Evolutionary conservation across 768 basidiomycete genomes (phyloP).

Genomic region (Omphalotus guepiniiformis): DNA sequence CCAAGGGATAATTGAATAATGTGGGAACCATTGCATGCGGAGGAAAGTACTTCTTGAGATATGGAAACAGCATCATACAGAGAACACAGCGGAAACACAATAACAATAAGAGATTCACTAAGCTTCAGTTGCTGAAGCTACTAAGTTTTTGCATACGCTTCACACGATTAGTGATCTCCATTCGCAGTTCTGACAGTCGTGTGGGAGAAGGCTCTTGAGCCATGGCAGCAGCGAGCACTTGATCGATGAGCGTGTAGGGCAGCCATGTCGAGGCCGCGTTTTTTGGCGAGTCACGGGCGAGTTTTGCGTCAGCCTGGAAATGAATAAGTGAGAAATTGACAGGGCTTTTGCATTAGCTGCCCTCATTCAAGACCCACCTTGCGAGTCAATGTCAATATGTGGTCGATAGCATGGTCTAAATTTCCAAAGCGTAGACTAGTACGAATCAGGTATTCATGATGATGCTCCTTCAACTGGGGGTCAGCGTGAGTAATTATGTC

Average conservation of each 20-base stretch:
- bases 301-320: slow-evolving; percentile 46
- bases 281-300: slow-evolving; percentile 49
- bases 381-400: slow-evolving; percentile 65
- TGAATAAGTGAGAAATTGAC: slow-evolving; percentile 9
- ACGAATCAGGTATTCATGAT: slow-evolving; percentile 82
- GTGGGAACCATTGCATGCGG: too few species aligned
- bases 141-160: slow-evolving; percentile 62
- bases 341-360: slow-evolving; percentile 1
- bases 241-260: slow-evolving; percentile 81
- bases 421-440: slow-evolving; percentile 76
- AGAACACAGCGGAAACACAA: too few species aligned
- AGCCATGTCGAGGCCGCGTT: slow-evolving; percentile 68
- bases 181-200: slow-evolving; percentile 49
- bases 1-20: too few species aligned
- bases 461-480: slow-evolving; percentile 51
- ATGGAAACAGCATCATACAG: too few species aligned
- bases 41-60: too few species aligned
- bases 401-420: slow-evolving; percentile 70
- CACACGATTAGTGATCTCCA: slow-evolving; percentile 57
- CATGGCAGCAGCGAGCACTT: slow-evolving; percentile 66
- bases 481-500: neutral
- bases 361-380: slow-evolving; percentile 44
- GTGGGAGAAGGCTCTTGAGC: slow-evolving; percentile 46
- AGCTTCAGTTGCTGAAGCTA: too few species aligned
- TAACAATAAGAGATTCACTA: too few species aligned